Evolutionary conservation across 2,329 filamentous ascomycete genomes (phyloP).

Genomic region (Cladophialophora chaetospira): DNA sequence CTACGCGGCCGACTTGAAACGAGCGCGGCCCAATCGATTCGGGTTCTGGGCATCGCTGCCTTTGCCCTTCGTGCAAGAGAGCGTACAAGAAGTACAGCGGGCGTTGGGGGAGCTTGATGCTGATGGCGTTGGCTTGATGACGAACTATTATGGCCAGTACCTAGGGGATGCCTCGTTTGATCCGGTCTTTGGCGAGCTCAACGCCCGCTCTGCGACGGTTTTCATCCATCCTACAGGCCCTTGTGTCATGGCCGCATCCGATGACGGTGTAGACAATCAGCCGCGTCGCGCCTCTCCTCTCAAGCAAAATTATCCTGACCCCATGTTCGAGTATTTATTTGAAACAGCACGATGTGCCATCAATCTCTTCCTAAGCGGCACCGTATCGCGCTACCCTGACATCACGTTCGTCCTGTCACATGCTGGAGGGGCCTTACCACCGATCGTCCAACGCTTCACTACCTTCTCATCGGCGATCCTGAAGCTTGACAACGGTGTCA

Average conservation of each 20-base stretch:
- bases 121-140: conserved; percentile 55
- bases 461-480: not conserved
- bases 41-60: conserved; percentile 58
- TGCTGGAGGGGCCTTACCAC: conserved; percentile 47
- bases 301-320: not conserved
- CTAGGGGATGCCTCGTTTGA: conserved; percentile 50
- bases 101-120: conserved; percentile 44
- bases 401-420: conserved; percentile 53
- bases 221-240: conserved; percentile 43
- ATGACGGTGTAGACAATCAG: not conserved
- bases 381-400: conserved; percentile 47
- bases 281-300: not conserved
- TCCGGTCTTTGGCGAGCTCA: conserved; percentile 44
- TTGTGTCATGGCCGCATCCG: not conserved
- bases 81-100: conserved; percentile 51
- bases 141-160: conserved; percentile 57
- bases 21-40: conserved; percentile 40
- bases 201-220: conserved; percentile 7
- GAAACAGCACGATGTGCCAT: conserved; percentile 52
- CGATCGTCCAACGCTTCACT: conserved; percentile 14
- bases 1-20: conserved; percentile 30
- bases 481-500: conserved; percentile 3
- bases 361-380: conserved; percentile 52
- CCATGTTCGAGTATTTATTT: conserved; percentile 51
- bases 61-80: conserved; percentile 51